Conservation (phyloP, 192 early-diverging fungal species). For the Lobulomyces angularis region DNA sequence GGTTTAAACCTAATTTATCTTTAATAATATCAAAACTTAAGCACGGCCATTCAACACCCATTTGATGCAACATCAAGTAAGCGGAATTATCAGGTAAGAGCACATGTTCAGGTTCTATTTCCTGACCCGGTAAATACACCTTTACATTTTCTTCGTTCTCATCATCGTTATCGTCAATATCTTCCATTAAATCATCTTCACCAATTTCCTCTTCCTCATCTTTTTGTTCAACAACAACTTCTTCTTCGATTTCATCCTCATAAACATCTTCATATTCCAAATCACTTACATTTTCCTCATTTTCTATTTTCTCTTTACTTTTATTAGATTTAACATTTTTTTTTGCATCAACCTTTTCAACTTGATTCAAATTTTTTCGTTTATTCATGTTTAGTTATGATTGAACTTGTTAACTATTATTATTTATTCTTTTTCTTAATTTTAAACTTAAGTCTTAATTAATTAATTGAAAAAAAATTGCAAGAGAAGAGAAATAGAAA, state of each 20-base stretch:
- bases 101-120: constrained; percentile 71
- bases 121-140: constrained; percentile 68
- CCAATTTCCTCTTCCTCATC: constrained; percentile 46
- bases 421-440: too few species aligned
- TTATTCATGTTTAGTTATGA: too few species aligned
- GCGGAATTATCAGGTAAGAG: constrained; percentile 87
- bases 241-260: constrained; percentile 73
- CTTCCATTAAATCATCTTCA: constrained; percentile 29
- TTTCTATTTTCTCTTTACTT: too few species aligned
- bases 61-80: constrained; percentile 92
- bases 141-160: constrained; percentile 43
- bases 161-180: constrained; percentile 43
- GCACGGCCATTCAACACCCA: constrained; percentile 91
- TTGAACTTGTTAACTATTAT: too few species aligned
- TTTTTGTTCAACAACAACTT: constrained; percentile 31
- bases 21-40: constrained; percentile 90
- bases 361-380: too few species aligned
- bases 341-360: too few species aligned
- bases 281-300: too few species aligned
- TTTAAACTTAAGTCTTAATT: too few species aligned
- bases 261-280: constrained; percentile 90
- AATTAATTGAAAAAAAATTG: too few species aligned
- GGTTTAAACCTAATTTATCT: constrained; percentile 67
- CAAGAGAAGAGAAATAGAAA: too few species aligned
- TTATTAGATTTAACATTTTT: too few species aligned